Percentiles rank a stretch among this genome's conserved stretches.
Conservation (phyloP, 2,329 filamentous ascomycete species). For the Fusarium sp. region DNA sequence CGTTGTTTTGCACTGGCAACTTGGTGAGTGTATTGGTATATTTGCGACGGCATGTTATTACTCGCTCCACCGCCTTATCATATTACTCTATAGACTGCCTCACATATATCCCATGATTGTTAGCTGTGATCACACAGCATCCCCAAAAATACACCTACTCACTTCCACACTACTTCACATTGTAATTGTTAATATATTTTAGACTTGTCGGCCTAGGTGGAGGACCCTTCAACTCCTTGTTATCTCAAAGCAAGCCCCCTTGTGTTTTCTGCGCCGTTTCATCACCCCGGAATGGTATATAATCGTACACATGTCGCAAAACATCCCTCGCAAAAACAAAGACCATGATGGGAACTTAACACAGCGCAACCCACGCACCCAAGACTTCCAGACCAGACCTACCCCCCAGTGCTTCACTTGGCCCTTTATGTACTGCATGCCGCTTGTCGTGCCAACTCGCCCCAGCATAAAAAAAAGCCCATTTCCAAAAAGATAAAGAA, state of each 20-base stretch:
- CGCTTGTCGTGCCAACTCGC: not conserved
- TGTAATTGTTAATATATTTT: conserved; percentile 16
- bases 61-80: no score
- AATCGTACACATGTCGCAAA: conserved; percentile 38
- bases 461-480: conserved; percentile 2
- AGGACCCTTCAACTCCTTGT: conserved; percentile 23
- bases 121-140: not conserved
- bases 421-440: conserved; percentile 5
- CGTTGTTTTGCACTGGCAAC: no score
- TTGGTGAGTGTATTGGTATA: no score
- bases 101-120: not conserved
- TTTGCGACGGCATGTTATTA: no score
- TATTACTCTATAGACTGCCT: no score
- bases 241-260: conserved; percentile 29
- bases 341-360: conserved; percentile 16
- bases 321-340: conserved; percentile 13
- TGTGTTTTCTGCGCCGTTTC: conserved; percentile 40
- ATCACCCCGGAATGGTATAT: conserved; percentile 42
- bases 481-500: conserved; percentile 20
- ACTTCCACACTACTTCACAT: not conserved
- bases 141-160: no score
- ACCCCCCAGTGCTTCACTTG: conserved; percentile 13
- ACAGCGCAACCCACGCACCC: conserved; percentile 13
- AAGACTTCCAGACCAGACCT: conserved; percentile 7
- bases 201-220: conserved; percentile 18